Evolutionary conservation across 2,329 filamentous ascomycete genomes (phyloP).

Genomic region (Acephala macrosclerotiorum): DNA sequence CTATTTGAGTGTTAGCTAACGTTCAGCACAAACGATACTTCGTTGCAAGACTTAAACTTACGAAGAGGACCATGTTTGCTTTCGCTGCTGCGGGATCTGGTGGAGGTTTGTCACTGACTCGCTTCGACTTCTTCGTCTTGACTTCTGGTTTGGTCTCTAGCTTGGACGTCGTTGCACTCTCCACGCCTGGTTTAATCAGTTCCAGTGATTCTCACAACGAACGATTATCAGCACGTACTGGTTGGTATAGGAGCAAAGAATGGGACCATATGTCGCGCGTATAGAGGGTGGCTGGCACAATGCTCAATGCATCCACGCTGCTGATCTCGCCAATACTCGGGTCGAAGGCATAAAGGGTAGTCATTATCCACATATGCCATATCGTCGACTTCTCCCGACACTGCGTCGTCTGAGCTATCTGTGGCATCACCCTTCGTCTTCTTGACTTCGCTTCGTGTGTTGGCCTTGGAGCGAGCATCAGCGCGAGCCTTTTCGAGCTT

Average conservation of each 20-base stretch:
- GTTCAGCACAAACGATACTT: neutral
- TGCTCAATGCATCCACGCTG: conserved; percentile 19
- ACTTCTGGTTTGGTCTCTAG: too few relatives aligned
- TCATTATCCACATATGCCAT: neutral
- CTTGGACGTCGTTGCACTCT: too few relatives aligned
- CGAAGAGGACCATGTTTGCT: neutral
- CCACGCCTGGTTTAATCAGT: too few relatives aligned
- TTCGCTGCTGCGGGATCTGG: neutral
- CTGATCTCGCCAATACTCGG: conserved; percentile 20
- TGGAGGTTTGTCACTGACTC: neutral
- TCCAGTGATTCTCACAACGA: too few relatives aligned
- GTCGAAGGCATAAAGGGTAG: neutral
- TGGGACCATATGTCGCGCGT: conserved; percentile 11
- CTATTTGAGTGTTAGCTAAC: conserved; percentile 12
- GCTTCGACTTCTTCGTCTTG: too few relatives aligned
- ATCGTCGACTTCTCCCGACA: neutral
- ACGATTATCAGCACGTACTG: too few relatives aligned
- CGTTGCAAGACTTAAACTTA: neutral
- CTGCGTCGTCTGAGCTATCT: neutral
- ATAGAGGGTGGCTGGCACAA: conserved; percentile 10
- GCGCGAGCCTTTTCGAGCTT: neutral
- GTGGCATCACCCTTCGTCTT: neutral
- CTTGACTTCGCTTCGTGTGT: too few relatives aligned
- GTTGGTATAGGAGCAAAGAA: neutral
- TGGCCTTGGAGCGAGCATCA: neutral